Evolutionary conservation across 2,329 filamentous ascomycete genomes (phyloP).

Genomic region (Apiospora pterosperma): DNA sequence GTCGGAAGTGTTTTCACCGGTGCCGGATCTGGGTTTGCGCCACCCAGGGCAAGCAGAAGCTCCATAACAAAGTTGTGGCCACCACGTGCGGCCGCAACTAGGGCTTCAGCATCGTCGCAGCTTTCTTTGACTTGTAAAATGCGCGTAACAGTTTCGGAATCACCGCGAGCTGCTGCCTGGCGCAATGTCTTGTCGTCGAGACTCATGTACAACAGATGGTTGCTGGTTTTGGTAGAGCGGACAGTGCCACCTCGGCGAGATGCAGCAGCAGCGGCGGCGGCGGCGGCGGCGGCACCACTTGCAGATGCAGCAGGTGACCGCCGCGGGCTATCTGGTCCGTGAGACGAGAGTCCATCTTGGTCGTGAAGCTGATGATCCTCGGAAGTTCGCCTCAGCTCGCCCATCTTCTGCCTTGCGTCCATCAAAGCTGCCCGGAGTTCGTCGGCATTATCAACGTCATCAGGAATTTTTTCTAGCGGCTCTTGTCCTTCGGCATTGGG

Average conservation of each 20-base stretch:
- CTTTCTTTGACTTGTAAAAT: constrained; percentile 59
- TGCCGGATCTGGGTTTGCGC: constrained; percentile 64
- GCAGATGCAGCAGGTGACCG: constrained; percentile 47
- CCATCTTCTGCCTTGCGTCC: constrained; percentile 54
- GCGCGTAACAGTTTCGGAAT: constrained; percentile 58
- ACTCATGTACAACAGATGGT: constrained; percentile 61
- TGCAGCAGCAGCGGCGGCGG: constrained; percentile 26
- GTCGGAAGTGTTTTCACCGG: constrained; percentile 56
- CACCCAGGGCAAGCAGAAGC: constrained; percentile 67
- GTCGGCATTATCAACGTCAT: constrained; percentile 72
- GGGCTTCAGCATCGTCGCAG: constrained; percentile 74
- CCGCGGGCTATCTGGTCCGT: constrained; percentile 56
- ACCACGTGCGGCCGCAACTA: constrained; percentile 87
- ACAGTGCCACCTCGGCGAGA: constrained; percentile 52
- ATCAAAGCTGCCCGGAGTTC: constrained; percentile 71
- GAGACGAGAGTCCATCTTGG: constrained; percentile 47
- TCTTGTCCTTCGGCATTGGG: constrained; percentile 92
- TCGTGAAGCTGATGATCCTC: constrained; percentile 54
- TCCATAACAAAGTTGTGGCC: constrained; percentile 87
- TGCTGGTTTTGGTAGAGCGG: constrained; percentile 61
- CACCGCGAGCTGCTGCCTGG: constrained; percentile 57
- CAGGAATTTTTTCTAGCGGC: constrained; percentile 77
- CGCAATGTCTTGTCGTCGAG: constrained; percentile 60
- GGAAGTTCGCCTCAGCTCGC: constrained; percentile 51
- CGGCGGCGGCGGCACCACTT: constrained; percentile 25